These are phyloP conservation scores for Henckelia pumila DNA, from an alignment of 257 asterid species.

Conservation along the genomic window DNA sequence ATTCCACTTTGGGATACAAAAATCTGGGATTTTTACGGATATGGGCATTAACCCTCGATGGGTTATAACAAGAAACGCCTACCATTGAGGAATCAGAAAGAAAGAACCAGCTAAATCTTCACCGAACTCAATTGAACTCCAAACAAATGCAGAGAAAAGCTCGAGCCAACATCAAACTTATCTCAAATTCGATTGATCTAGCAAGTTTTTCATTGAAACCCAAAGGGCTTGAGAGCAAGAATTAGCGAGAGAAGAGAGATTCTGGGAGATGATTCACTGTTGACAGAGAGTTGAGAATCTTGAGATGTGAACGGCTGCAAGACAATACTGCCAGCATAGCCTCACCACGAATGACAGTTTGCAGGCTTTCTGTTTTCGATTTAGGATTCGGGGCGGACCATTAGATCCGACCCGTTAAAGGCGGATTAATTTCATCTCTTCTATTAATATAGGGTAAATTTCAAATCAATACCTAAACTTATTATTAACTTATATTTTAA, in stretches of 20 bases:
- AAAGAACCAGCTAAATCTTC: constrained; percentile 3
- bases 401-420: neutral
- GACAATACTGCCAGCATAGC: constrained; percentile 13
- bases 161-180: neutral
- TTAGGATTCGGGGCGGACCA: neutral
- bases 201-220: constrained; percentile 2
- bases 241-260: neutral
- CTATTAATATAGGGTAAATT: too few relatives aligned
- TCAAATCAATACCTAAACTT: too few relatives aligned
- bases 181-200: neutral
- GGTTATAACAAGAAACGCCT: constrained; percentile 37
- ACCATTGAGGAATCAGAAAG: constrained; percentile 42
- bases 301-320: constrained; percentile 18
- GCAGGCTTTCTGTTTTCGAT: neutral
- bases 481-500: too few relatives aligned
- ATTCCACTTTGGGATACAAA: constrained; percentile 36
- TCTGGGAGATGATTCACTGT: constrained; percentile 4
- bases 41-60: constrained; percentile 37
- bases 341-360: neutral
- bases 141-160: neutral
- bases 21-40: constrained; percentile 37
- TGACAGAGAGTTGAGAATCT: neutral
- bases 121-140: constrained; percentile 4
- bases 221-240: constrained; percentile 18
- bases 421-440: too few relatives aligned